A percentile compares a stretch with the other conserved stretches of the same genome.
phyloP scores from a whole-genome alignment of 108 stramenopile genomes.

The Cyclotella cryptica region DNA sequence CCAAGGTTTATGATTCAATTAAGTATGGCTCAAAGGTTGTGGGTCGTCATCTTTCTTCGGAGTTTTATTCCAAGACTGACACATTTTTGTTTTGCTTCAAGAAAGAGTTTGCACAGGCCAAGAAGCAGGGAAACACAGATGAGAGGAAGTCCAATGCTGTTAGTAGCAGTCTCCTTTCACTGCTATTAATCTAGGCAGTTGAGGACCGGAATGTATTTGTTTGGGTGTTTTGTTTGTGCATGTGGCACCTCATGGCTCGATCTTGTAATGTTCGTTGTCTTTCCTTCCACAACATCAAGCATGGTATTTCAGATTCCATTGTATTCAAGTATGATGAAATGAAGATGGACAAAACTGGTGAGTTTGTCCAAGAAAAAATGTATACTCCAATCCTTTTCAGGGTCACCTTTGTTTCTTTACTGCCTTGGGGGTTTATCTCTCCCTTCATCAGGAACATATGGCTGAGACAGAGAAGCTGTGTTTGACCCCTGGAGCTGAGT shows the following conservation, averaged over 20 bases:
- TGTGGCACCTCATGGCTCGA: neutral
- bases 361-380: neutral
- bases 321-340: neutral
- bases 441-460: constrained; percentile 21
- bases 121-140: no score
- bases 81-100: no score
- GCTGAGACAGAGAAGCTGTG: constrained; percentile 14
- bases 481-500: constrained; percentile 21
- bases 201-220: no score
- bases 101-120: no score
- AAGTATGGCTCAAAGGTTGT: no score
- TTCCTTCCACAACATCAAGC: neutral
- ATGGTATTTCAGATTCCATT: neutral
- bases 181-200: no score
- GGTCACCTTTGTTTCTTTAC: constrained; percentile 20
- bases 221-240: no score
- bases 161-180: no score
- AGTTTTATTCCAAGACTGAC: no score
- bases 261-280: neutral
- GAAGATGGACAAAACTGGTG: neutral
- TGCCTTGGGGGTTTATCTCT: constrained; percentile 32
- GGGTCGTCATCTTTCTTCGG: no score
- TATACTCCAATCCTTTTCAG: constrained; percentile 36
- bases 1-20: no score
- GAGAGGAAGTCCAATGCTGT: no score